Evolutionary conservation across 1,284 basidiomycete species (phyloP).

Genomic region (Malassezia brasiliensis): DNA sequence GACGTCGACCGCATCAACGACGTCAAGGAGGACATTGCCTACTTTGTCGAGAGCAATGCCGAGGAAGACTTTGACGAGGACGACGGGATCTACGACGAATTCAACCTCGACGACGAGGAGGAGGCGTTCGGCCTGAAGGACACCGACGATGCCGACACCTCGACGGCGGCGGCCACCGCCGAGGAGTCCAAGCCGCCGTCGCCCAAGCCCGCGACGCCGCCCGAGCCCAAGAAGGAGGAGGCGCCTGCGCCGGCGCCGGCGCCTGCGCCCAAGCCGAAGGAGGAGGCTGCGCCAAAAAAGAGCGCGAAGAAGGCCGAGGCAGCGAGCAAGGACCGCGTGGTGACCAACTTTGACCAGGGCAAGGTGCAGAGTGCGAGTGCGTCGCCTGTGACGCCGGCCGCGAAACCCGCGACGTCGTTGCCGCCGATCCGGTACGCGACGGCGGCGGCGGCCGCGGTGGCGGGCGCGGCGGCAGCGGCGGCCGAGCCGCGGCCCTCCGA

Average conservation of each 20-base stretch:
- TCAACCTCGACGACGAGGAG: conserved; percentile 87
- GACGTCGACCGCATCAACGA: conserved; percentile 67
- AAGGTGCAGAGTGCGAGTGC: conserved; percentile 40
- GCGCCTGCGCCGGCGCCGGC: conserved; percentile 10
- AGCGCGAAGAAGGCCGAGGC: conserved; percentile 22
- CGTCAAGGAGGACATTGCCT: conserved; percentile 88
- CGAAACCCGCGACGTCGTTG: conserved; percentile 11
- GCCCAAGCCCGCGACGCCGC: conserved; percentile 1
- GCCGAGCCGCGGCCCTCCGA: conserved; percentile 28
- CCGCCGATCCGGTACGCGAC: conserved; percentile 16
- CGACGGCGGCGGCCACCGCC: not conserved
- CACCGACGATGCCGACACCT: conserved; percentile 55
- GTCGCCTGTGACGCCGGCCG: conserved; percentile 50
- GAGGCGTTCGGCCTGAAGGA: conserved; percentile 52
- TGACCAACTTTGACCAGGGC: conserved; percentile 59
- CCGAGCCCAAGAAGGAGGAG: conserved; percentile 23
- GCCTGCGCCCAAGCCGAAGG: conserved; percentile 19
- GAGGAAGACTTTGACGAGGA: conserved; percentile 97
- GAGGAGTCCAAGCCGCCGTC: not conserved
- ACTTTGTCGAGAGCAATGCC: conserved; percentile 92
- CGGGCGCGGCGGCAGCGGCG: conserved; percentile 12
- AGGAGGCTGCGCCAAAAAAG: conserved; percentile 23
- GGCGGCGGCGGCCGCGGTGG: conserved; percentile 19
- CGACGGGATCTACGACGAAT: conserved; percentile 94
- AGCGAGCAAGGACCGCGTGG: conserved; percentile 56